A percentile compares a stretch with the other conserved stretches of the same genome.
Conservation (phyloP, 2,329 filamentous ascomycete genomes). For the Tympanopsis confertula region DNA sequence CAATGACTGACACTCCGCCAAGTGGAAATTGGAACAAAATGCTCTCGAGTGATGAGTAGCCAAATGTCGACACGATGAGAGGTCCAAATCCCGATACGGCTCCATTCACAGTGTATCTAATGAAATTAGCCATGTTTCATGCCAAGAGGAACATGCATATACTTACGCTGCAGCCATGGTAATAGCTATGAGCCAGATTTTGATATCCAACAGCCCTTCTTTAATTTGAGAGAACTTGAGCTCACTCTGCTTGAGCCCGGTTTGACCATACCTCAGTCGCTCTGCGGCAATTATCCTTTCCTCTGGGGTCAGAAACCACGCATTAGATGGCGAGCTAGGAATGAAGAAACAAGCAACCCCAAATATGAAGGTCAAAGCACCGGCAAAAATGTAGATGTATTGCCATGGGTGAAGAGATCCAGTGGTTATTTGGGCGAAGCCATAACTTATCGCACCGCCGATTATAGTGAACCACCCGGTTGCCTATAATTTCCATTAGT, state of each 20-base stretch:
- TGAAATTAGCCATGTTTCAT: neutral
- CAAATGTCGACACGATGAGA: conserved; percentile 61
- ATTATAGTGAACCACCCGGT: conserved; percentile 50
- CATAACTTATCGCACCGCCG: conserved; percentile 54
- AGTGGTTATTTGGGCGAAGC: conserved; percentile 48
- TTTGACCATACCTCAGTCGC: conserved; percentile 48
- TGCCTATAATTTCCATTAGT: conserved; percentile 4
- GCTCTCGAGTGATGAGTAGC: conserved; percentile 48
- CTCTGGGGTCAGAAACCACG: conserved; percentile 55
- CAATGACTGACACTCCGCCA: conserved; percentile 54
- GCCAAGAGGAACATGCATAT: neutral
- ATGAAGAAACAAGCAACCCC: conserved; percentile 53
- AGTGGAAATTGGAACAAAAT: conserved; percentile 69
- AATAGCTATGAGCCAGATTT: conserved; percentile 50
- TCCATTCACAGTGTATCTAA: conserved; percentile 56
- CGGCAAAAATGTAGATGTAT: conserved; percentile 59
- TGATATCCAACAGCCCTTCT: conserved; percentile 46
- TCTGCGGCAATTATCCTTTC: conserved; percentile 57
- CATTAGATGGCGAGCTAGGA: conserved; percentile 53
- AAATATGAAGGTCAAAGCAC: conserved; percentile 50
- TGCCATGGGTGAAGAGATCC: conserved; percentile 51
- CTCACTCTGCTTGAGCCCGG: conserved; percentile 46
- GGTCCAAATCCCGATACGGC: conserved; percentile 62
- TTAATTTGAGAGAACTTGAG: conserved; percentile 47
- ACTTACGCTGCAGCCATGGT: conserved; percentile 56